Evolutionary conservation across 2,329 filamentous ascomycete species (phyloP), one percentile per base, ranked within the genome.

Genomic region (Hypoxylon sp.): DNA sequence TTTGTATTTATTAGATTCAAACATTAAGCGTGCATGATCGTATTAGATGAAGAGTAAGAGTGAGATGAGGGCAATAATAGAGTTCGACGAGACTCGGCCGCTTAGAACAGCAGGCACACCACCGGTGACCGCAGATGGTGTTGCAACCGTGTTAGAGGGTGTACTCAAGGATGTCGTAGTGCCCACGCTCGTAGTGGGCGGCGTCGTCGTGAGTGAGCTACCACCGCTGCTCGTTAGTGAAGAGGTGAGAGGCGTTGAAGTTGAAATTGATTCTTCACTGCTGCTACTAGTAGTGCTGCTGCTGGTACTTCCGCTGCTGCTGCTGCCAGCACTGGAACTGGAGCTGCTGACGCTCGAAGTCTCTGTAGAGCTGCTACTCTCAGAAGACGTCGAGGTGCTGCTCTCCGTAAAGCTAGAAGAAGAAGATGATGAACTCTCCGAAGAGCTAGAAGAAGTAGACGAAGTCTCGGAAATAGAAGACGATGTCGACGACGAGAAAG

Each of bases 21-120:
- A 69, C 53, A 71, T 73, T 72, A 74, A 66, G 50, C 39, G 37
- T 55, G 27, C 19, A 48, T 42, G 48, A 60, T 37, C n/a, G 31
- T 19, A 65, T 75, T 72, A 77, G 54, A 77, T 62, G 48, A 75
- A 63, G 62, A 77, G 72, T 29, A 75, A 29, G 21, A 76, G 19
- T 29, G 74, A 72, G 48, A 76, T 47, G 47, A 77, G 67, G 6
- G 71, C 71, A 35, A 74, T 66, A 13, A 76, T 46, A 3, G 57
- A 61, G 44, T 65, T 48, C 1, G 66, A 61, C 3, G 46, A 7
- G 2, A 55, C 39, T 17, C 58, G 57, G 21, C 66, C 56, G 11
- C 51, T 71, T 27, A 69, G 6, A 13, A 59, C 6, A 2, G 57
- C 60, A 7, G 63, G 27, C 4, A 71, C 75, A n/a, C 70, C 73